Evolutionary conservation across 257 asterid species (phyloP).

Genomic region (Salvia miltiorrhiza): DNA sequence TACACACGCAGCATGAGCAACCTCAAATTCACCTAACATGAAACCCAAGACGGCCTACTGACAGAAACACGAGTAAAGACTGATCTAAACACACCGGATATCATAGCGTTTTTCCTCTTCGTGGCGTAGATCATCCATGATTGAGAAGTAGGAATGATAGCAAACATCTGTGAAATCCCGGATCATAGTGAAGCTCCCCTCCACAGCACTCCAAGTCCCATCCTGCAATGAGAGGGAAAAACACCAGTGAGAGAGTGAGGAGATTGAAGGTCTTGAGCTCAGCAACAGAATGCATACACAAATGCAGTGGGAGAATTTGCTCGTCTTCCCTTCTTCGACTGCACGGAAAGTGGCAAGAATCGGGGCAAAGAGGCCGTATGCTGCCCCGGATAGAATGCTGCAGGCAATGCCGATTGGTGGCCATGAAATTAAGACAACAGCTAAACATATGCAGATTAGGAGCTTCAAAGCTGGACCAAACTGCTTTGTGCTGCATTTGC

Average conservation of each 20-base stretch:
- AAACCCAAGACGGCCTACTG: too few species aligned
- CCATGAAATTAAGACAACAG: conserved; percentile 40
- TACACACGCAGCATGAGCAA: too few species aligned
- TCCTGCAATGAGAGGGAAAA: conserved; percentile 47
- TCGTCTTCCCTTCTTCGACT: conserved; percentile 50
- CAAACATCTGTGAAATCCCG: conserved; percentile 64
- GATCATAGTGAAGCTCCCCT: conserved; percentile 53
- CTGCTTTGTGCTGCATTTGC: conserved; percentile 50
- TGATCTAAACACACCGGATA: conserved; percentile 39
- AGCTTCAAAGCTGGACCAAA: conserved; percentile 66
- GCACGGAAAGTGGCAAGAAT: conserved; percentile 67
- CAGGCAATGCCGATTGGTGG: conserved; percentile 41
- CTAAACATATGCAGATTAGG: conserved; percentile 38
- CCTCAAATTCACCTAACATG: too few species aligned
- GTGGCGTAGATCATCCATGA: conserved; percentile 56
- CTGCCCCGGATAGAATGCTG: conserved; percentile 55
- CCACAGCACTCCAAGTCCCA: conserved; percentile 60
- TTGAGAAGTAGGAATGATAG: conserved; percentile 58
- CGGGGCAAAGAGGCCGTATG: conserved; percentile 64
- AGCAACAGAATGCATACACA: conserved; percentile 31
- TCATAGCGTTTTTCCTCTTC: conserved; percentile 62
- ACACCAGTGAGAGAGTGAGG: conserved; percentile 6
- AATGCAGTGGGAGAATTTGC: conserved; percentile 58
- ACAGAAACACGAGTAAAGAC: too few species aligned
- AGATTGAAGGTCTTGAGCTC: background rate